Evolutionary conservation across 331 rosid species (phyloP).

Genomic region (Quercus tomentella): DNA sequence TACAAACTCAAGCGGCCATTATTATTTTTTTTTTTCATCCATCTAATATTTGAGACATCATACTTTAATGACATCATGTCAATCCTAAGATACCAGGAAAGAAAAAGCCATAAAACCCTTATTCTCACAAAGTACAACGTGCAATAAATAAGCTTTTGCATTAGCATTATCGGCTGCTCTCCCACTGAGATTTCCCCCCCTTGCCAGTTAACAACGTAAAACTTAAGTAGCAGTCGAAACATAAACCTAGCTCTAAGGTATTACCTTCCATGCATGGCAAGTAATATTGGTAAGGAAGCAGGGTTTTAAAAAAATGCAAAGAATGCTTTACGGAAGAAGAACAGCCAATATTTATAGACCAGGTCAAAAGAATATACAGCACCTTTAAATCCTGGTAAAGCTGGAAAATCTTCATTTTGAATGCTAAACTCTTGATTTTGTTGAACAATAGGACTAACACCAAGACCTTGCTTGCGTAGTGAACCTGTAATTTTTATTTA

Average conservation of each 20-base stretch:
- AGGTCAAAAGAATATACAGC: slow-evolving; percentile 26
- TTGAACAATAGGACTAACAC: slow-evolving; percentile 91
- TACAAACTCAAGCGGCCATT: not conserved
- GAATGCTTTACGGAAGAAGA: not conserved
- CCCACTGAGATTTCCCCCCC: not conserved
- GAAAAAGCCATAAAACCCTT: not conserved
- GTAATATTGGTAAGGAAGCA: not conserved
- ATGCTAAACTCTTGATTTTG: slow-evolving; percentile 97
- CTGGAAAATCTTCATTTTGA: slow-evolving; percentile 97
- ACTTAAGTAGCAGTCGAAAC: not conserved
- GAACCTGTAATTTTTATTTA: slow-evolving; percentile 63
- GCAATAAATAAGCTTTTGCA: not conserved
- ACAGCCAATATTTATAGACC: not conserved
- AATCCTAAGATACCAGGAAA: not conserved
- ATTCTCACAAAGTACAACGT: not conserved
- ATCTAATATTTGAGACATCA: not conserved
- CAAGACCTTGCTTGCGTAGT: slow-evolving; percentile 89
- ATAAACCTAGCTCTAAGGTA: not conserved
- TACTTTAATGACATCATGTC: not conserved
- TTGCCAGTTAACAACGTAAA: not conserved
- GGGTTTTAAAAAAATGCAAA: not conserved
- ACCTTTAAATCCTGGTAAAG: slow-evolving; percentile 96
- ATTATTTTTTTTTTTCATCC: not conserved
- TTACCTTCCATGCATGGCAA: not conserved
- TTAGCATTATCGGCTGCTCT: not conserved